Evolutionary conservation across 257 asterid species (phyloP), one percentile per base, ranked within the genome.

Genomic region (Anisodus tanguticus): DNA sequence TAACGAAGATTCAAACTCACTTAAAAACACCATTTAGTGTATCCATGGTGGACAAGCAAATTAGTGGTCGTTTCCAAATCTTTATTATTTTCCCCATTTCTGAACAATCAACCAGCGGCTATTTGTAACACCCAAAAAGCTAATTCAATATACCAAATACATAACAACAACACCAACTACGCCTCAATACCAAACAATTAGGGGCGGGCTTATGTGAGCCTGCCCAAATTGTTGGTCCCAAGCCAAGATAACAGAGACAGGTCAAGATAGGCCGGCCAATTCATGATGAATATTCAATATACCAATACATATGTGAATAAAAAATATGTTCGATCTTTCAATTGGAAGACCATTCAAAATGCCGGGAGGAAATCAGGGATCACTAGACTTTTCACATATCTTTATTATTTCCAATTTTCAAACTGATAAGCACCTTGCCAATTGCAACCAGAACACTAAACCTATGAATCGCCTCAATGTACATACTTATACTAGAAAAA

Each of bases 101-200:
- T 47, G 41, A 72, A 47, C 54, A 72, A 19, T 62, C 19, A 72
- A 47, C 5, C 8, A 11, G 80, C 59, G 41, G 47, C 39, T n/a
- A 51, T 3, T 15, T 49, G 45, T 51, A 76, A 49, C n/a, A 76
- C 81, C 60, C 63, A 76, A 45, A 76, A 74, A 26, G 45, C 63
- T 51, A 12, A 1, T 8, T 51, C 17, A 49, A 49, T 19, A 49
- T 74, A 26, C 2, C 15, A 51, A 51, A 74, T 22, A 49, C 62
- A 22, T 6, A 4, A 70, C 55, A 41, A 68, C 60, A 12, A 68
- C 26, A 35, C 7, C 53, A 35, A 15, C 53, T 39, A 35, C 1
- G 8, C 55, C 79, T 55, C 55, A 62, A 6, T 26, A 35, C 35
- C 35, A 41, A 41, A 19, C 26, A 70, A 69, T n/a, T 6, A 3